A percentile compares a stretch with the other conserved stretches of the same genome.
phyloP scores from a whole-genome alignment of 805 yeast species.

The Wickerhamomyces bisporus region DNA sequence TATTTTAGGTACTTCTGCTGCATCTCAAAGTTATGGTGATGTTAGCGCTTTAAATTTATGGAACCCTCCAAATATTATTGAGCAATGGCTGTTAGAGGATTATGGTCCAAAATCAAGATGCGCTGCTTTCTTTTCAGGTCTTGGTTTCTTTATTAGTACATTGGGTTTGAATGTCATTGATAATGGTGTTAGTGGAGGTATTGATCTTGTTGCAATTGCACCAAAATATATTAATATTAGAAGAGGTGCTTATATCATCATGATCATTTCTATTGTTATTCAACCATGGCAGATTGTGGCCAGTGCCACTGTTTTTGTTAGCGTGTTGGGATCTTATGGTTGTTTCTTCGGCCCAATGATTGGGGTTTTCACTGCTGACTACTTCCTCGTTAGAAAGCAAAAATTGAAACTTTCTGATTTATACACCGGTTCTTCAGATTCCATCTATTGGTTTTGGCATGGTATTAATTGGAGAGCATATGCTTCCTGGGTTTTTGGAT shows the following conservation, averaged over 20 bases:
- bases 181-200: slow-evolving; percentile 44
- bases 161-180: slow-evolving; percentile 34
- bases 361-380: slow-evolving; percentile 33
- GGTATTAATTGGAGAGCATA: slow-evolving; percentile 42
- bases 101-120: slow-evolving; percentile 38
- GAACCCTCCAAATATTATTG: slow-evolving; percentile 40
- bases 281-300: slow-evolving; percentile 61
- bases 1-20: slow-evolving; percentile 39
- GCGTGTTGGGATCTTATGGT: slow-evolving; percentile 23
- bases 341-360: slow-evolving; percentile 42
- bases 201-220: slow-evolving; percentile 40
- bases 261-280: slow-evolving; percentile 60
- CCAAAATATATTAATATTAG: slow-evolving; percentile 58
- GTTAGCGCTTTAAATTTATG: slow-evolving; percentile 28
- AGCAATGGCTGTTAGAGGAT: slow-evolving; percentile 35
- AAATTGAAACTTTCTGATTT: slow-evolving; percentile 36
- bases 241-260: slow-evolving; percentile 65
- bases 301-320: slow-evolving; percentile 21
- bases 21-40: slow-evolving; percentile 33
- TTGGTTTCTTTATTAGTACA: slow-evolving; percentile 30
- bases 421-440: slow-evolving; percentile 28
- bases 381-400: slow-evolving; percentile 31
- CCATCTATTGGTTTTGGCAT: slow-evolving; percentile 37
- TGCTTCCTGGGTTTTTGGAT: slow-evolving; percentile 33
- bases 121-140: slow-evolving; percentile 40